A percentile compares a stretch with the other conserved stretches of the same genome.
Conservation (phyloP, 2,329 filamentous ascomycete genomes). For the Tolypocladium nubicola region DNA sequence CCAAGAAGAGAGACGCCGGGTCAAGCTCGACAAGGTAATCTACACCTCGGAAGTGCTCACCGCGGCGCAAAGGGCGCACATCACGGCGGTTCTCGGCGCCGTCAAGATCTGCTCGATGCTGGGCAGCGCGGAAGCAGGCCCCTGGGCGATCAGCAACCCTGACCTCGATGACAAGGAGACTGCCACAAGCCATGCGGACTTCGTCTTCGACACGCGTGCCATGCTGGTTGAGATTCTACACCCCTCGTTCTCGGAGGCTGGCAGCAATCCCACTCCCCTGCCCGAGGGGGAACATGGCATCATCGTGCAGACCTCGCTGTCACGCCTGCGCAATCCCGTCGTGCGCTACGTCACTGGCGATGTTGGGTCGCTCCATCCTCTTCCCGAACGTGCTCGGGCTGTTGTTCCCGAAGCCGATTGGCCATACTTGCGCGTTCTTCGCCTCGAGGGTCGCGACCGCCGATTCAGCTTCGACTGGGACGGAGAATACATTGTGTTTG, state of each 20-base stretch:
- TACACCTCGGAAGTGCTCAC: constrained; percentile 33
- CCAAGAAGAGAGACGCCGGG: constrained; percentile 3
- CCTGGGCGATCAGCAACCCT: constrained; percentile 22
- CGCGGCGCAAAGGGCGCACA: constrained; percentile 16
- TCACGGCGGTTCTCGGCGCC: constrained; percentile 16
- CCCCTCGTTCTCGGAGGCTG: constrained; percentile 4
- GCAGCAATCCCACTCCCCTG: constrained; percentile 4
- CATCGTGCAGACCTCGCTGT: constrained; percentile 29
- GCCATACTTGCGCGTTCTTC: constrained; percentile 21
- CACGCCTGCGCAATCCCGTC: constrained; percentile 29
- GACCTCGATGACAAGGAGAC: constrained; percentile 13
- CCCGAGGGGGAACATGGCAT: constrained; percentile 23
- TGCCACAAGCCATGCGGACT: constrained; percentile 14
- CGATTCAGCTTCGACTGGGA: constrained; percentile 32
- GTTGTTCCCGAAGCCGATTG: constrained; percentile 11
- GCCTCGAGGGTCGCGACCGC: constrained; percentile 27
- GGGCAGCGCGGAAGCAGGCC: constrained; percentile 31
- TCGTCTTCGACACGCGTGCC: constrained; percentile 25
- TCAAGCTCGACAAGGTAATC: constrained; percentile 28
- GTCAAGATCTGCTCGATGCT: constrained; percentile 27
- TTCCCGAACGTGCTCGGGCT: constrained; percentile 11
- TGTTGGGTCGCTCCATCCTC: constrained; percentile 25
- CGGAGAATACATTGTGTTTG: constrained; percentile 26
- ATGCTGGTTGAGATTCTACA: constrained; percentile 27
- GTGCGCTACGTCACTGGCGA: constrained; percentile 33